Base-by-base conservation (phyloP, 2,329 filamentous ascomycete species). In the Hypocreales sp. region DNA sequence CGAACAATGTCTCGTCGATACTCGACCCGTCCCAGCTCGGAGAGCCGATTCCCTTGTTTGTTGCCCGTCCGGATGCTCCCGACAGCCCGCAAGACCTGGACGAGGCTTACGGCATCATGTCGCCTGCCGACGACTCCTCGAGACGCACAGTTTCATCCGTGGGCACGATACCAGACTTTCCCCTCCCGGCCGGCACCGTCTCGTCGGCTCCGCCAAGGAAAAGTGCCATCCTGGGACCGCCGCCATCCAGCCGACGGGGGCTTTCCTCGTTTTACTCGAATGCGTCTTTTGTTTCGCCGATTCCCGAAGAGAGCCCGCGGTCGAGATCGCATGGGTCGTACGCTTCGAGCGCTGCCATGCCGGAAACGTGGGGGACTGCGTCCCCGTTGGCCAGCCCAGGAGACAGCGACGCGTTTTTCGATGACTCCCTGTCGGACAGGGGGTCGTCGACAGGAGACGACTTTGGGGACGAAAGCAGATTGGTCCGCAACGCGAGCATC, bases 301-400 rank as follows among this genome's bases (percentile, higher is more conserved):
- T 86, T 28, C 75, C 73, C 1, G 79, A 84, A 47, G 79, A 84
- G 44, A 68, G 64, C 35, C 61, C 67, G 0, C 58, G 63, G 15
- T 56, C 62, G 4, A 55, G 61, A 29, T 71, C 72, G 1, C 66
- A 71, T 42, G 60, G 61, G 16, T 82, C 79, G 0, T 76, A 70
- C 41, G 78, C 71, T 14, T 83, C 79, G 3, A 83, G 77, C 38
- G 67, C 72, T 20, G 77, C 69, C 1, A 79, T 83, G 46, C 78
- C 79, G 1, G 67, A 72, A 13, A 72, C 60, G 38, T 83, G 76
- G 68, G 65, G 60, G 5, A 45, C 51, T 7, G 33, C 31, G 9
- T 65, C 64, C 1, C 57, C 58, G 3, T 46, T 47, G 9, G 45
- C 45, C 18, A 67, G 59, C 45, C 49, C 61, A 28, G 40, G 56